Base-by-base conservation (phyloP, 2,329 filamentous ascomycete genomes). In the Ceratocystis smalleyi region DNA sequence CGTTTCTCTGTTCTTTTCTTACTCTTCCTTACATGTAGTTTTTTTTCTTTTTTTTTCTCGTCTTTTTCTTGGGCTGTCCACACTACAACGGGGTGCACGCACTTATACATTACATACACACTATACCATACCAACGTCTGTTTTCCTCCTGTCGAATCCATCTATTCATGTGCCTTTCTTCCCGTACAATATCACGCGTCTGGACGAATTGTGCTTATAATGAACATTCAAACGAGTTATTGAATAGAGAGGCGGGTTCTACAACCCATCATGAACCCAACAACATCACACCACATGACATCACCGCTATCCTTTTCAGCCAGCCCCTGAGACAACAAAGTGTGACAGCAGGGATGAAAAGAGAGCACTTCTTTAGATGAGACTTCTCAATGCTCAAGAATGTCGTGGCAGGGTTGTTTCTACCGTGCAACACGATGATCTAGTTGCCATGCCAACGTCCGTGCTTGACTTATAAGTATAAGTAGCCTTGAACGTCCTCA, bases 11-110 rank as follows among this genome's bases (percentile, higher is more conserved):
- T 35, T 51, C 43, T 22, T 59, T 43, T 64, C 30, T 40, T 40
- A 40, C 35, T 54, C 43, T 64, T 60, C 47, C 51, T 49, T 43
- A 43, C 27, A 22, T 43, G 47, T 63, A 24, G n/a, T 61, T n/a
- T 63, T 57, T n/a, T n/a, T n/a, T n/a, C n/a, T n/a, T n/a, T n/a
- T n/a, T n/a, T n/a, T 55, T 47, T 43, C 55, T 43, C 30, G 8
- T 15, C 27, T 27, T 19, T 30, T 22, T 45, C 24, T 55, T 61
- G 54, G 54, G 54, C 54, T 57, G 12, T 57, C 54, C 30, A 57
- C 27, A 35, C 30, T 57, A 35, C 32, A 57, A 35, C n/a, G 54
- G 54, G 15, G 35, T 32, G n/a, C 15, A 32, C 40, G 10, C 43
- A 49, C 45, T 19, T 40, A 40, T 40, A 40, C 59, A 61, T 43